Evolutionary conservation across 2,329 filamentous ascomycete species (phyloP), one percentile per base, ranked within the genome.

Genomic region (Metarhizium anisopliae): DNA sequence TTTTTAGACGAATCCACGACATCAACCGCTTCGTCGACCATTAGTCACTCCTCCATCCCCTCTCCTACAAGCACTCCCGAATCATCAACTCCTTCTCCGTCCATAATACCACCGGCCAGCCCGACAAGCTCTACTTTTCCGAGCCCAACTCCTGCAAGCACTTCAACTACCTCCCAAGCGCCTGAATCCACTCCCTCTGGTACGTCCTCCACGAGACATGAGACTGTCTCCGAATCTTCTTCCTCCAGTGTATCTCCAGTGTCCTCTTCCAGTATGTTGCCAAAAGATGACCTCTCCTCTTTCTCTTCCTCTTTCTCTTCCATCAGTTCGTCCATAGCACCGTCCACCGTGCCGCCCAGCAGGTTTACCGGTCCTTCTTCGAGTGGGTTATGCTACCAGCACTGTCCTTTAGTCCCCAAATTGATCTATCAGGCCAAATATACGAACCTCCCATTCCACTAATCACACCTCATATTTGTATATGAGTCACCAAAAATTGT

Each of bases 151-250:
- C 49, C 56, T 8, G 40, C 55, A 2, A 42, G 50, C 51, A 56
- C 53, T 13, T 38, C 58, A 2, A 32, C 56, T 32, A 54, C 53
- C 14, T 18, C 55, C 14, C 45, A 29, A 43, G 56, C 55, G 25
- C 58, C 64, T 25, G 59, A 59, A 35, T 47, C 57, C 25, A 53
- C 62, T 55, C 42, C 60, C 54, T 59, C 60, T 55, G 64, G 66
- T 61, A 66, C 60, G 61, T 65, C 66, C 18, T 61, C 61, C 20
- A 60, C 63, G 59, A 64, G 62, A 55, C 59, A 64, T 58, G 57
- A 62, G 53, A 59, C 66, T 63, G 59, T 59, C 60, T 65, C 68
- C 55, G 62, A 65, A 64, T 63, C 67, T 64, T 61, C 60, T 58
- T 61, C 62, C 53, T 58, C 58, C 47, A 64, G 62, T 67, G 61